Evolutionary conservation across 441 rosid species (phyloP), one percentile per base, ranked within the genome.

Genomic region (Erodium texanum): DNA sequence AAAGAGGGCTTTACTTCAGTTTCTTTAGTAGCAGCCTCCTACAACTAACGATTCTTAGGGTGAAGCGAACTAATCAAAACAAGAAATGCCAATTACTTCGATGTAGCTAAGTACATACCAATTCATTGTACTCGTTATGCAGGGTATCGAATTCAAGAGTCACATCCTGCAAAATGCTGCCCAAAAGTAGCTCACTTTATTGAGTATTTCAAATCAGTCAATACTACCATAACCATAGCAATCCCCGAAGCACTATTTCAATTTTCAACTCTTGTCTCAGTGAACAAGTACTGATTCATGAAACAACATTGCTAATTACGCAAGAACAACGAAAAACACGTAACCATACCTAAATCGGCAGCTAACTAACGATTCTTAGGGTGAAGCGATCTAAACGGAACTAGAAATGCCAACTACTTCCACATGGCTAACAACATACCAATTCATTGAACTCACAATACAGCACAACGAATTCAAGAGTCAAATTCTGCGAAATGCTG

Each of bases 111-210:
- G 1, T 15, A 14, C 88, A 54, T 85, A 93, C 98, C 92, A 87
- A 80, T 61, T 91, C 92, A 58, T 61, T 68, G 48, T 62, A 76
- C 71, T 89, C 89, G 23, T 68, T 68, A 23, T 70, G 84, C 71
- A 87, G 65, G 23, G 73, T 66, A 32, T 85, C 89, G 45, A 82
- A 89, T 32, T 89, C 95, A 34, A 82, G 75, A 69, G 72, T 76
- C 54, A 89, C 78, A 48, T 93, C 99, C 84, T 85, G 93, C 82
- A 89, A 78, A 73, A 87, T 78, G 58, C 96, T 91, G 85, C 76
- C 70, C 34, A 65, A 12, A 70, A 41, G 68, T 52, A 65, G 32
- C n/a, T 64, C 68, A 75, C 8, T 61, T 68, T 32, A 61, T 14
- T 52, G 14, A 65, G 22, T 36, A 22, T 15, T 56, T 54, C 50